Evolutionary conservation across 306 rosid species (phyloP).

Genomic region (Inga laurina): DNA sequence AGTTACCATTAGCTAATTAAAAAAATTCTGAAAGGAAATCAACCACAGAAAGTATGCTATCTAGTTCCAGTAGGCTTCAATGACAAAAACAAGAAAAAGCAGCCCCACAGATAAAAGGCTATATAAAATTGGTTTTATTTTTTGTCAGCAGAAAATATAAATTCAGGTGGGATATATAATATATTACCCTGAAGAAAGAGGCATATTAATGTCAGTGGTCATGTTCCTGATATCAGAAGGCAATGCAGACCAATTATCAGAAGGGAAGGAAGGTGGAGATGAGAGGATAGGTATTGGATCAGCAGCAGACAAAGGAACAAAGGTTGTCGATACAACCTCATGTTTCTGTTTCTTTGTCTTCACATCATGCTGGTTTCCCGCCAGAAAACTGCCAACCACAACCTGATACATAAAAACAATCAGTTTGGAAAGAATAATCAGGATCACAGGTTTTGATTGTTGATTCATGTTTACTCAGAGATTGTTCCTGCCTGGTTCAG

Average conservation of each 20-base stretch:
- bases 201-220: conserved; percentile 70
- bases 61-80: conserved; percentile 38
- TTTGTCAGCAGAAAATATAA: conserved; percentile 42
- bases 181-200: conserved; percentile 62
- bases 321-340: conserved; percentile 53
- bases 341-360: conserved; percentile 77
- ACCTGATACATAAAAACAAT: conserved; percentile 54
- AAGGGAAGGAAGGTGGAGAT: conserved; percentile 58
- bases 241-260: conserved; percentile 72
- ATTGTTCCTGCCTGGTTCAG: neutral
- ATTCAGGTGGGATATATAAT: neutral
- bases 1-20: conserved; percentile 48
- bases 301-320: conserved; percentile 62
- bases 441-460: neutral
- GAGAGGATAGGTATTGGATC: conserved; percentile 59
- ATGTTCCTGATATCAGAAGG: conserved; percentile 60
- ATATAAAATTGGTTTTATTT: neutral
- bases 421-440: conserved; percentile 19
- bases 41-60: conserved; percentile 27
- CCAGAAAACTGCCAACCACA: conserved; percentile 90
- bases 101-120: no score
- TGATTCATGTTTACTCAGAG: neutral
- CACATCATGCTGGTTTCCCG: conserved; percentile 91
- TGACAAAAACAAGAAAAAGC: conserved; percentile 33
- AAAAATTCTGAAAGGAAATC: conserved; percentile 33